Conservation (phyloP, 2,329 filamentous ascomycete genomes). For the Sporothrix mexicana region DNA sequence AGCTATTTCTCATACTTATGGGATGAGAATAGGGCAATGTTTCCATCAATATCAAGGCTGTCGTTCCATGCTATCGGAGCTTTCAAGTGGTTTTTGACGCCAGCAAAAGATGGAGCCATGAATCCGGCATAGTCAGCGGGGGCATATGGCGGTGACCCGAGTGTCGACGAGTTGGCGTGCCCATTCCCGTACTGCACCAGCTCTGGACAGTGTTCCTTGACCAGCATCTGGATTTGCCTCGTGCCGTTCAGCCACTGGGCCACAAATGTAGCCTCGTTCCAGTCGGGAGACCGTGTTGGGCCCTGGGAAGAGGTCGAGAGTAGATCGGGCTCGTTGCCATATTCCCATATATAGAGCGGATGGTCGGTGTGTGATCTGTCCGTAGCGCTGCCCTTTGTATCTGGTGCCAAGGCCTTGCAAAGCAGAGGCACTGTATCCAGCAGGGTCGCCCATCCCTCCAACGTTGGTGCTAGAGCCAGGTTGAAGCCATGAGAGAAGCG, state of each 20-base stretch:
- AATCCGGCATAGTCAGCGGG: conserved; percentile 50
- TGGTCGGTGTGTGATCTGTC: not conserved
- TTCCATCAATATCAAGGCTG: conserved; percentile 56
- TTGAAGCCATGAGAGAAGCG: conserved; percentile 68
- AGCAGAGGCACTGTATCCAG: conserved; percentile 60
- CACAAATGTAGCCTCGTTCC: conserved; percentile 62
- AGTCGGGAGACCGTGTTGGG: conserved; percentile 56
- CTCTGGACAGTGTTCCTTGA: conserved; percentile 56
- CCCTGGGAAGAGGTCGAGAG: conserved; percentile 60
- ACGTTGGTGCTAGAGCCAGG: conserved; percentile 53
- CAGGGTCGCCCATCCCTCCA: conserved; percentile 57
- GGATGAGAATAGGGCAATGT: conserved; percentile 60
- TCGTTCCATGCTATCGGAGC: conserved; percentile 57
- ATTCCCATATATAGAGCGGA: conserved; percentile 60
- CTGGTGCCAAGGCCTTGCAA: conserved; percentile 59
- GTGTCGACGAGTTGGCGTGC: conserved; percentile 45
- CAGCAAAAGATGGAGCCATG: conserved; percentile 64
- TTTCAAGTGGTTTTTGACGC: conserved; percentile 57
- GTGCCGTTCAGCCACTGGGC: conserved; percentile 64
- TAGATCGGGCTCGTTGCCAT: conserved; percentile 69
- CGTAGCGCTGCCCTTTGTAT: not conserved
- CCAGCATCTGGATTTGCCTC: conserved; percentile 51
- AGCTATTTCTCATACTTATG: conserved; percentile 58
- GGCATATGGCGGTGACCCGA: not conserved
- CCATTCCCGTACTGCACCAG: conserved; percentile 46